Percentiles rank a stretch among this genome's conserved stretches.
Evolutionary conservation across 2,329 filamentous ascomycete genomes (phyloP).

Genomic region (Pestalotiopsis sp.): DNA sequence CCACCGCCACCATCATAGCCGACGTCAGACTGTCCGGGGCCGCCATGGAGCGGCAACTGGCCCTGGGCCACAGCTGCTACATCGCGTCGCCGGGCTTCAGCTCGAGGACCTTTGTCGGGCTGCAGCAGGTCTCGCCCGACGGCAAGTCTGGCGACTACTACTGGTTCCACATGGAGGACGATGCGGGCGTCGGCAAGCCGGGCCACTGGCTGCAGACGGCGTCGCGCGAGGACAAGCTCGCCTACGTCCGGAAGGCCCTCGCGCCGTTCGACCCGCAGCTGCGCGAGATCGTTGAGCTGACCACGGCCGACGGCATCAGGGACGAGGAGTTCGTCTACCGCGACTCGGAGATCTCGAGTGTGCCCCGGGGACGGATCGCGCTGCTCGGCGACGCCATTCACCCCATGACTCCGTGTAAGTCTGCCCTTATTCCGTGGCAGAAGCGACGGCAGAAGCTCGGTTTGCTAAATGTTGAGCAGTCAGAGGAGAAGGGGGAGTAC

Average conservation of each 20-base stretch:
- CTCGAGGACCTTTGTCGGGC: constrained; percentile 23
- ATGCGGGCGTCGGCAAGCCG: constrained; percentile 61
- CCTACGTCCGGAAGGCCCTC: constrained; percentile 26
- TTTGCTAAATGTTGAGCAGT: constrained; percentile 24
- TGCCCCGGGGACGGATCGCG: constrained; percentile 35
- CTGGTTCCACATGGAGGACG: constrained; percentile 25
- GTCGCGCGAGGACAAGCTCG: constrained; percentile 56
- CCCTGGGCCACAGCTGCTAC: constrained; percentile 27
- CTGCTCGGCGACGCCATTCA: constrained; percentile 49
- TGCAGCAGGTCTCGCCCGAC: constrained; percentile 22
- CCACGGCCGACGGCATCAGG: constrained; percentile 15
- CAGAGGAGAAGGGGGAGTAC: constrained; percentile 49
- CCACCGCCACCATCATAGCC: constrained; percentile 19
- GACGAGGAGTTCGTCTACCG: constrained; percentile 11
- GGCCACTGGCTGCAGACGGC: constrained; percentile 73
- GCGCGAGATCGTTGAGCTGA: constrained; percentile 21
- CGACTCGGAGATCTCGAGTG: constrained; percentile 13
- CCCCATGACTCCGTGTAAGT: constrained; percentile 47
- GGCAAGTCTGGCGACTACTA: constrained; percentile 28
- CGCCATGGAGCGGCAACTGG: constrained; percentile 26
- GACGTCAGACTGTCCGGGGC: constrained; percentile 23
- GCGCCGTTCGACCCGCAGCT: constrained; percentile 20
- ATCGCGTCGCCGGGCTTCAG: neutral
- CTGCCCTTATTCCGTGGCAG: neutral
- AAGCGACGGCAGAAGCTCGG: neutral